phyloP scores from a whole-genome alignment of 192 early-diverging fungal species.

The Chytriomyces sp. region DNA sequence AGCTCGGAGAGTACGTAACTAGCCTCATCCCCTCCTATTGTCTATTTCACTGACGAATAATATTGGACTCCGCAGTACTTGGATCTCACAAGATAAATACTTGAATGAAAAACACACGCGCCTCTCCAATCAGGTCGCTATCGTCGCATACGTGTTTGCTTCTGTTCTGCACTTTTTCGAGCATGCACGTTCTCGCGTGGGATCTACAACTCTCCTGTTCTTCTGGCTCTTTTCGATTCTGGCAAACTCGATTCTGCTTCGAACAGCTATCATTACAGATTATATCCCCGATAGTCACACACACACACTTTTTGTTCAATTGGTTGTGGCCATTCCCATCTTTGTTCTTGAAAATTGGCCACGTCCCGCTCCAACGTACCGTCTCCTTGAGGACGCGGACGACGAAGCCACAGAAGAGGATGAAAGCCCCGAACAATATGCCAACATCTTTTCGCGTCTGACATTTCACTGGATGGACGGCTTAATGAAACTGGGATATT shows the following conservation, averaged over 20 bases:
- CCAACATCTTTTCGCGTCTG: conserved; percentile 80
- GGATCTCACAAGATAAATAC: too few species aligned
- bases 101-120: too few species aligned
- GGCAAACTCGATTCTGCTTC: conserved; percentile 34
- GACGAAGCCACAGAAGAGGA: background rate
- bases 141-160: conserved; percentile 36
- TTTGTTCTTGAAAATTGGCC: conserved; percentile 54
- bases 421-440: conserved; percentile 71
- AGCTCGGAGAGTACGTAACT: background rate
- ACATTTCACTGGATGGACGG: conserved; percentile 92
- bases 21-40: background rate
- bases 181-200: conserved; percentile 44
- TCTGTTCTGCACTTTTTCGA: conserved; percentile 49
- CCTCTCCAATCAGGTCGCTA: conserved; percentile 1
- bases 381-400: conserved; percentile 18
- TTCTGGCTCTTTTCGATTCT: conserved; percentile 51
- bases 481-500: conserved; percentile 77
- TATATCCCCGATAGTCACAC: background rate
- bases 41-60: background rate
- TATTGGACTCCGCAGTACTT: background rate
- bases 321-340: conserved; percentile 25
- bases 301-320: background rate
- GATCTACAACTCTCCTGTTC: conserved; percentile 58
- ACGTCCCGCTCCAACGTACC: conserved; percentile 16
- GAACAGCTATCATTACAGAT: conserved; percentile 40